Evolutionary conservation across 2,329 filamentous ascomycete species (phyloP).

Genomic region (Drechslerella coelobrocha): DNA sequence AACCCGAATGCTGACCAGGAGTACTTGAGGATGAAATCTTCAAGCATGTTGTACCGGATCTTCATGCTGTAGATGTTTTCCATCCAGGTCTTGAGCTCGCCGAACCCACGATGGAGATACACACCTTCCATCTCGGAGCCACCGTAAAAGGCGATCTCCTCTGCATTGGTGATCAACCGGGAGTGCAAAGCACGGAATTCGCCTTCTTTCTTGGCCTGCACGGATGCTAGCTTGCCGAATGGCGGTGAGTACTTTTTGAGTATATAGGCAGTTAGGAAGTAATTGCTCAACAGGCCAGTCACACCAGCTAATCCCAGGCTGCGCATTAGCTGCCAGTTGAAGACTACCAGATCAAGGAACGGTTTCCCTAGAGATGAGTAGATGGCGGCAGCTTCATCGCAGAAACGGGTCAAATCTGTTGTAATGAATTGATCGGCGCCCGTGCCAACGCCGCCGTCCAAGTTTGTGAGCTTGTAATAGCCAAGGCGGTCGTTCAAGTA

Average conservation of each 20-base stretch:
- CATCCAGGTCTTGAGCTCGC: constrained; percentile 94
- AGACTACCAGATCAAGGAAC: constrained; percentile 93
- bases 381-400: constrained; percentile 84
- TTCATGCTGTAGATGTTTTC: constrained; percentile 97
- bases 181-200: constrained; percentile 90
- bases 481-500: constrained; percentile 94
- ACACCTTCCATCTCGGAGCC: constrained; percentile 94
- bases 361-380: constrained; percentile 98
- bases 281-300: constrained; percentile 85
- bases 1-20: constrained; percentile 97
- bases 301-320: constrained; percentile 88
- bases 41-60: constrained; percentile 97
- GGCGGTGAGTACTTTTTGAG: constrained; percentile 87
- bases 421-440: constrained; percentile 97
- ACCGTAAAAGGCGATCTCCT: constrained; percentile 97
- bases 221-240: constrained; percentile 94
- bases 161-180: constrained; percentile 91
- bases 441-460: constrained; percentile 90
- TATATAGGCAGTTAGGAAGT: constrained; percentile 90
- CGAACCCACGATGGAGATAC: constrained; percentile 90
- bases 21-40: constrained; percentile 97
- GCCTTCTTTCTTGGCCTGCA: constrained; percentile 92
- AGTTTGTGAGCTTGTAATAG: constrained; percentile 92
- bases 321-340: constrained; percentile 95
- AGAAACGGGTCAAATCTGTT: constrained; percentile 94